Conservation (phyloP, 352 stramenopile species). For the Hyaloperonospora arabidopsidis region DNA sequence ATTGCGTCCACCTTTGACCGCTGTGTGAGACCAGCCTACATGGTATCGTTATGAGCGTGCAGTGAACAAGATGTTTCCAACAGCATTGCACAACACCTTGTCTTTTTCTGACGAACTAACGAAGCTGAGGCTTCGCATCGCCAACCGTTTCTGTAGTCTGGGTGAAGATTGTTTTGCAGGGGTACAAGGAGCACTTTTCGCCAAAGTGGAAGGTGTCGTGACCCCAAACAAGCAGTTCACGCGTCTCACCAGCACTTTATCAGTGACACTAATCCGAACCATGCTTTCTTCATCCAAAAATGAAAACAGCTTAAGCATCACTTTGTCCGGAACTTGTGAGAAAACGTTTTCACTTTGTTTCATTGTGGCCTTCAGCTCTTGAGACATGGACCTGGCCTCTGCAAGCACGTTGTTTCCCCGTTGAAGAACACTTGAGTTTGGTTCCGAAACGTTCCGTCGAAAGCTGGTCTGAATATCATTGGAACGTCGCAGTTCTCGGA, state of each 20-base stretch:
- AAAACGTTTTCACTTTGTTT: conserved; percentile 22
- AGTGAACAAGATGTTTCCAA: background rate
- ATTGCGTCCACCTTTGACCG: conserved; percentile 70
- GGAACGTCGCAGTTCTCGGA: conserved; percentile 57
- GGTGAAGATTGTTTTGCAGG: conserved; percentile 17
- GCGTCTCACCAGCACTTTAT: conserved; percentile 39
- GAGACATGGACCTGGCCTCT: conserved; percentile 4
- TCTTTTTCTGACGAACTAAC: conserved; percentile 34
- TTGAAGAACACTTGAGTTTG: conserved; percentile 14
- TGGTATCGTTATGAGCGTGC: background rate
- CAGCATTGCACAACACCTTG: conserved; percentile 16
- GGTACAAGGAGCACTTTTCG: conserved; percentile 10
- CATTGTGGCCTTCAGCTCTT: background rate
- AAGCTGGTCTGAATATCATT: conserved; percentile 67
- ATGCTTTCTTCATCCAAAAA: conserved; percentile 68
- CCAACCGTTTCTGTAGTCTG: conserved; percentile 13
- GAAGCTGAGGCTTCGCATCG: conserved; percentile 31
- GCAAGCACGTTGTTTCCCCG: conserved; percentile 2
- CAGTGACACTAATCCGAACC: conserved; percentile 56
- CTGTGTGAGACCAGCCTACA: conserved; percentile 17
- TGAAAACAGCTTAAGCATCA: conserved; percentile 60
- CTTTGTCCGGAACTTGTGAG: conserved; percentile 37
- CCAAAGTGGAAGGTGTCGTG: conserved; percentile 24
- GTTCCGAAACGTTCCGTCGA: conserved; percentile 25
- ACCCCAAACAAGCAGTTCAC: conserved; percentile 67